Evolutionary conservation across 2,329 filamentous ascomycete species (phyloP).

Genomic region (Hypoxylon sp.): DNA sequence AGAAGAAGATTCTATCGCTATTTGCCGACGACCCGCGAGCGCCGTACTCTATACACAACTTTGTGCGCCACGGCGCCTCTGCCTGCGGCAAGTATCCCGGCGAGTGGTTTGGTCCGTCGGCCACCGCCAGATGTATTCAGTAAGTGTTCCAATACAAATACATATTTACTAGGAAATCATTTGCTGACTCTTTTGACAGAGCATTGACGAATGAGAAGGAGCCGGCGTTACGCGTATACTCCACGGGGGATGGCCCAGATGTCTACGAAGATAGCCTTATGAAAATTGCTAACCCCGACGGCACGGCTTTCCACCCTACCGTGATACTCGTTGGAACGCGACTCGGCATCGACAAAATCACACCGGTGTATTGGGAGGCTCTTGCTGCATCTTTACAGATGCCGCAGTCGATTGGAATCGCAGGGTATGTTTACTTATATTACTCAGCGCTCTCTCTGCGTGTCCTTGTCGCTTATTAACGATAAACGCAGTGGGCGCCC

Average conservation of each 20-base stretch:
- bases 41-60: conserved; percentile 94
- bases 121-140: conserved; percentile 94
- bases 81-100: conserved; percentile 95
- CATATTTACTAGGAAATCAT: not conserved
- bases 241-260: conserved; percentile 89
- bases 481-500: conserved; percentile 78
- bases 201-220: conserved; percentile 77
- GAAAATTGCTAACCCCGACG: conserved; percentile 76
- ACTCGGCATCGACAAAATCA: conserved; percentile 93
- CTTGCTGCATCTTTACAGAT: conserved; percentile 86
- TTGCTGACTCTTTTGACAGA: conserved; percentile 58
- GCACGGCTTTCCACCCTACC: conserved; percentile 79
- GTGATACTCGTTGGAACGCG: conserved; percentile 89
- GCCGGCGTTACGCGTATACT: conserved; percentile 80
- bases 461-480: conserved; percentile 14
- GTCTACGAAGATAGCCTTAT: conserved; percentile 93
- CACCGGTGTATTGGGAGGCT: conserved; percentile 94
- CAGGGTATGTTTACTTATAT: conserved; percentile 71
- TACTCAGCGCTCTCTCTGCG: not conserved
- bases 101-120: conserved; percentile 99
- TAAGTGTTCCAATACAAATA: conserved; percentile 58
- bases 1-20: conserved; percentile 78
- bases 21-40: conserved; percentile 90
- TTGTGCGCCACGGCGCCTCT: conserved; percentile 86
- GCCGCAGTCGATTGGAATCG: conserved; percentile 94